A percentile compares a stretch with the other conserved stretches of the same genome.
Evolutionary conservation across 2,329 filamentous ascomycete genomes (phyloP).

Genomic region (Pyrenophora teres): DNA sequence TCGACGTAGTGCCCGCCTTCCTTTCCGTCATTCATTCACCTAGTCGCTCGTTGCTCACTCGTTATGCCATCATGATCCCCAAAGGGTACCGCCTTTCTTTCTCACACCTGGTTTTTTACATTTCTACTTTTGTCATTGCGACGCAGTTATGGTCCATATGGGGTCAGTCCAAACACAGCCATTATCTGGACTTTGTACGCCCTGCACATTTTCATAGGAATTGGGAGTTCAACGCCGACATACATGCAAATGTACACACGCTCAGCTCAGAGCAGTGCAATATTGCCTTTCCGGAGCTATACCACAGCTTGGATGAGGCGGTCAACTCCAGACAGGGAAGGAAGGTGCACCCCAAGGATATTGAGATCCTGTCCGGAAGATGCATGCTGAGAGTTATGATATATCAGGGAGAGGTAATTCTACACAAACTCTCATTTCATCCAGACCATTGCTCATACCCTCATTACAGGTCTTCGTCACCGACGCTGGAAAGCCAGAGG

Average conservation of each 20-base stretch:
- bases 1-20: constrained; percentile 5
- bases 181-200: constrained; percentile 16
- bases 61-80: constrained; percentile 41
- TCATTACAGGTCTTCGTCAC: constrained; percentile 35
- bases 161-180: constrained; percentile 26
- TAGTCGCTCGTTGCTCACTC: constrained; percentile 19
- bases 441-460: constrained; percentile 8
- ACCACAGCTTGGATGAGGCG: constrained; percentile 35
- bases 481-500: constrained; percentile 37
- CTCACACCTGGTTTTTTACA: constrained; percentile 35
- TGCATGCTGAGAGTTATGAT: constrained; percentile 42
- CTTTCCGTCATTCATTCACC: constrained; percentile 9
- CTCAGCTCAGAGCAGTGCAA: constrained; percentile 42
- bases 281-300: constrained; percentile 39
- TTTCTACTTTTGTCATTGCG: constrained; percentile 37
- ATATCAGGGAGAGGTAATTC: constrained; percentile 37
- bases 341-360: constrained; percentile 36
- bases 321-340: constrained; percentile 31
- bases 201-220: constrained; percentile 7
- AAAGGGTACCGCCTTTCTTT: constrained; percentile 36
- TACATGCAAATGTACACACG: constrained; percentile 41
- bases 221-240: constrained; percentile 37
- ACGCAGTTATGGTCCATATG: constrained; percentile 37
- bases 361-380: constrained; percentile 35
- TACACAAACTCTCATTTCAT: neutral